Evolutionary conservation across 2,329 filamentous ascomycete species (phyloP), one percentile per base, ranked within the genome.

Genomic region (Ascochyta rabiei): DNA sequence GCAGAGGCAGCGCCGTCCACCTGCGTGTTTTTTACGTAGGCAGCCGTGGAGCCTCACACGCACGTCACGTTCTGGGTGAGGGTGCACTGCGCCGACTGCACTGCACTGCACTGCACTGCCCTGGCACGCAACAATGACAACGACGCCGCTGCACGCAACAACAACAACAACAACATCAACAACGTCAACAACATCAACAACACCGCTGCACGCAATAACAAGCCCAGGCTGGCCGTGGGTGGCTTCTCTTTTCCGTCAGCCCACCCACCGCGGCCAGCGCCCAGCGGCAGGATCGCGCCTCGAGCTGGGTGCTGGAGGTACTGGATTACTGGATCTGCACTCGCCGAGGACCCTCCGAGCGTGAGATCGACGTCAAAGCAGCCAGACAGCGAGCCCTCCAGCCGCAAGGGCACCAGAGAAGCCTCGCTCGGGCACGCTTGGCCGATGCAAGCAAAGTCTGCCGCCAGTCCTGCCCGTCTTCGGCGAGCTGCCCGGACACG

Each of bases 321-420:
- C n/a, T n/a, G n/a, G n/a, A n/a, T n/a, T n/a, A n/a, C n/a, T 54
- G 50, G 50, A 61, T 57, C 52, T 30, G 43, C 40, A 39, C 48
- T 30, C 50, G 56, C 59, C 59, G 53, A 56, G 52, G 24, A 52
- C 44, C 38, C 40, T 46, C 59, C 51, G 57, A 49, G 26, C 45
- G 31, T 28, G 12, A 48, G 57, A 58, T 60, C 60, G 60, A 46
- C 51, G 44, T 48, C 33, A 33, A 44, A 31, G 33, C 51, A 19
- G 39, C 42, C 44, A 16, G 44, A 54, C 34, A 44, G 38, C 39
- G 40, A 48, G 21, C 7, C 39, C 51, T 34, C 56, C 56, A 53
- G 48, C 51, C 52, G 46, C 23, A 53, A 49, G 43, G 26, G 44
- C 13, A 38, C 31, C 4, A 26, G 15, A 34, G 49, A 51, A 39